Base-by-base conservation (phyloP, 148 eudicot species). In the Fagopyrum tataricum region DNA sequence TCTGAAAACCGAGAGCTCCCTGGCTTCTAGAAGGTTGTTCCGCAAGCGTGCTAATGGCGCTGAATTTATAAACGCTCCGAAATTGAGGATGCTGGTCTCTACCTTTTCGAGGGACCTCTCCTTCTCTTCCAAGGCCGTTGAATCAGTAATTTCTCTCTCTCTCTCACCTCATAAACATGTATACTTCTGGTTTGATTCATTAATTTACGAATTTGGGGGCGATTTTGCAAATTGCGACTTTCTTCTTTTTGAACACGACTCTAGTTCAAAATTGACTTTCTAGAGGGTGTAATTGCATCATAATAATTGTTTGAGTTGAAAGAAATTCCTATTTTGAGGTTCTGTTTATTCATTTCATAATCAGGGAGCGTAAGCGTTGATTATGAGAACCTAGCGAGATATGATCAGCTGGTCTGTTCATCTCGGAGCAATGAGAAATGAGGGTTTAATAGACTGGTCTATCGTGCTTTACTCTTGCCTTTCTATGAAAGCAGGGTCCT, bases 81-180 rank as follows among this genome's bases (percentile, higher is more conserved):
- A 64, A 64, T 64, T 64, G 69, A 43, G 69, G 44, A 39, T 64
- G 69, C 43, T 15, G 69, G 69, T 64, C 39, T 37, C 69, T 64
- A 9, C 20, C 8, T 37, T 39, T 64, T 64, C 44, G 43, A 64
- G 69, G 20, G 20, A 37, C 18, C 43, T 64, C 20, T 64, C 44
- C 43, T 64, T 39, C 44, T 64, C 69, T 15, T 37, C 43, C 13
- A 64, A 43, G 4, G 44, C 69, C 43, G 20, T 37, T 64, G 44
- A 43, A 64, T 39, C 69, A 39, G 69, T 64, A 64, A 13, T 13
- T 64, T 31, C n/a, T 12, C 0, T 4, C 44, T 26, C 67, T 26
- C 56, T 52, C 56, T n/a, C 61, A 55, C 23, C 10, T 20, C 4
- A 20, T 55, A 6, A 18, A 20, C 37, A 3, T 26, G 3, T 20